Evolutionary conservation across 1,284 basidiomycete species (phyloP), one percentile per base, ranked within the genome.

Genomic region (Pascua guehoae): DNA sequence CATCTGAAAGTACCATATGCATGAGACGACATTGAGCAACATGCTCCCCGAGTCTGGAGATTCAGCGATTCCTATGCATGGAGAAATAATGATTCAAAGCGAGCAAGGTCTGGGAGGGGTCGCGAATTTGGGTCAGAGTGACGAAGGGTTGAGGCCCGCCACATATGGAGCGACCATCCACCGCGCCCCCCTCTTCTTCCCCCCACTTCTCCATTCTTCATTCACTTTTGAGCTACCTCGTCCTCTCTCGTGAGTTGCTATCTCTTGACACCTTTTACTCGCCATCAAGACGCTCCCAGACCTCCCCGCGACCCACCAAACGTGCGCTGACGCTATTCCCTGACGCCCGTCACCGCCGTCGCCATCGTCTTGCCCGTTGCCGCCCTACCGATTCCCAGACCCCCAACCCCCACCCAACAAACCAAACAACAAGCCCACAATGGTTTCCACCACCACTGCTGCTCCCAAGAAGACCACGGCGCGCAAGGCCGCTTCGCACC

Each of bases 401-500:
- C 42, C 40, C 38, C 18, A 37, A n/a, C 17, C 41, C 39, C 42
- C 32, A 14, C 9, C 41, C 53, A 32, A 47, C 49, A 53, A 47
- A 47, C 38, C 38, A 8, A 17, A 41, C 57, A 51, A 51, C 49
- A 32, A 7, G 51, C 17, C 54, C 46, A 71, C 66, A 64, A 77
- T 74, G 74, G 69, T 66, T 60, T 60, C 75, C 53, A 66, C 68
- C 53, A 61, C 67, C 58, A 39, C 66, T 40, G 55, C 62, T 53
- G 38, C 53, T 17, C 44, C 67, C 56, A 75, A 74, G 69, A 74
- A 71, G 64, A 63, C 71, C 54, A 53, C 75, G 16, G 58, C 69
- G 42, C 66, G 68, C 62, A 71, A 70, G 68, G 39, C 69, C 32
- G 42, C 72, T 36, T 39, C 70, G n/a, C 78, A 78, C 74, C 77